Base-by-base conservation (phyloP, 1,284 basidiomycete genomes). In the Trichosporon ovoides region DNA sequence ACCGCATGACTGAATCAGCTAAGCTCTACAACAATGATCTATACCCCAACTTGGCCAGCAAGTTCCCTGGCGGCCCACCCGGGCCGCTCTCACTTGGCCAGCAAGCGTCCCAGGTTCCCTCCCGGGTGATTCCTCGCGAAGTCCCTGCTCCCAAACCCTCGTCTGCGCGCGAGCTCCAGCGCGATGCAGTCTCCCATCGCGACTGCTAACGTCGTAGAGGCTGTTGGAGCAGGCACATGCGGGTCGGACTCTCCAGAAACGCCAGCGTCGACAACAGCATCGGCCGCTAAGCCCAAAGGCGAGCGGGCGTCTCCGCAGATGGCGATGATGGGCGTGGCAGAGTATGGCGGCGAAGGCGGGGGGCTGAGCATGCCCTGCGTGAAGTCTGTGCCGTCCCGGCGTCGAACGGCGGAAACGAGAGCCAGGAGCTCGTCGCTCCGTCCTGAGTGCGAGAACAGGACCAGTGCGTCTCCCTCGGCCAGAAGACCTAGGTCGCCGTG, bases 401-500 rank as follows among this genome's bases (percentile, higher is more conserved):
- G 37, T 16, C 37, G 37, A 1, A 49, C 28, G 33, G 33, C n/a
- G 13, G 46, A 11, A n/a, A 49, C 24, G 28, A 49, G 46, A 14
- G 12, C n/a, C 4, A 28, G n/a, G 24, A 49, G 46, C 46, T 49
- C 46, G 28, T 16, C 14, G 46, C 24, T 49, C 24, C 28, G 11
- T 12, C 46, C 46, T 14, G 24, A 31, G 46, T 49, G 14, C 6
- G 46, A 49, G 24, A 49, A 28, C 24, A 28, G 24, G 46, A 49
- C 14, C 7, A 49, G 22, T 4, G 28, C 14, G 46, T 49, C 46
- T 22, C 46, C 46, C 16, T 18, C 22, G 6, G 46, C 18, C 14
- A 49, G 13, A 22, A 49, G 12, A 14, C 46, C 46, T n/a, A 49
- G 22, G 46, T 49, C 46, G 46, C 46, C 46, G 46, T 49, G 46